Evolutionary conservation across 1,139 yeast genomes (phyloP), one percentile per base, ranked within the genome.

Genomic region (Hyphopichia burtonii): DNA sequence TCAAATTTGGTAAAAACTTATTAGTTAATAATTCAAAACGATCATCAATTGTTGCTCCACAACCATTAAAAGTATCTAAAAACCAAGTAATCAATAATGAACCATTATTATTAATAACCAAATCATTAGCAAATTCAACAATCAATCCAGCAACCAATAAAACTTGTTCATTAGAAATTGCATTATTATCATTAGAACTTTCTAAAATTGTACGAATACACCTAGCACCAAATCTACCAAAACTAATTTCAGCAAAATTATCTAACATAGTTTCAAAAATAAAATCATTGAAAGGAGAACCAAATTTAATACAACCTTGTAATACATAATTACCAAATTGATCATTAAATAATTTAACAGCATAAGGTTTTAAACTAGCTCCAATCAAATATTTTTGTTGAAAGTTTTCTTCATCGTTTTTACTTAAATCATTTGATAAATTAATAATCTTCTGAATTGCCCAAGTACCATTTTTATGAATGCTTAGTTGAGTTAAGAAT

Each of bases 381-480:
- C 84, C 83, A 42, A 93, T 86, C 42, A 83, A 61, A 53, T 74
- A 68, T 63, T 80, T 83, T 61, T 91, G 96, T 48, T 89, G 82
- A 38, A 55, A 61, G 31, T 78, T 78, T n/a, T 38, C 31, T 22
- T 38, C 36, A 10, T 36, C 17, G 6, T 25, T 17, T 5, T 25
- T 27, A 28, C 28, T 23, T 4, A 23, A 11, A 15, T 12, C 27
- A 39, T 72, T 83, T 45, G 73, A 62, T 45, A 87, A 83, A 50
- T 83, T 86, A 54, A 94, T 90, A 59, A 93, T 85, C 63, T 93
- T 94, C 63, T 94, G 99, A 25, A 96, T 95, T 2, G 98, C 98
- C 99, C 99, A 93, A 3, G 99, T 93, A 48, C 99, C 99, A 62
- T 94, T 93, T 59, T 93, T 93, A 67, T 93, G 99, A 44, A 89